Conservation (phyloP, 306 rosid genomes). For the Arachis stenosperma region DNA sequence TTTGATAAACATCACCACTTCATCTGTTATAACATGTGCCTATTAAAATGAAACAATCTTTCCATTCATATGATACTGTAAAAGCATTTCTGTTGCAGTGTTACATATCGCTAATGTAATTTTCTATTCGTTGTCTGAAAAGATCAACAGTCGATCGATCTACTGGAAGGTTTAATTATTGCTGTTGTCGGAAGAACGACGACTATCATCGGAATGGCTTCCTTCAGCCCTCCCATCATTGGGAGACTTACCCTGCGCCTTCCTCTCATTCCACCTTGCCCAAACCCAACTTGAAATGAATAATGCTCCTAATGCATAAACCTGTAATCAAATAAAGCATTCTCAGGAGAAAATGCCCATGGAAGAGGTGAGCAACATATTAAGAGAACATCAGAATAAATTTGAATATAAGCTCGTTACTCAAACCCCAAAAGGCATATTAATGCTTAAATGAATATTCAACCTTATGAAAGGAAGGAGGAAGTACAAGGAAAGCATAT, state of each 20-base stretch:
- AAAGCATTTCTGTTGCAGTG: conserved; percentile 16
- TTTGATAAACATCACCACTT: not conserved
- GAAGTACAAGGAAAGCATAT: conserved; percentile 4
- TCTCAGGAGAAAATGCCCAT: not conserved
- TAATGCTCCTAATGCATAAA: conserved; percentile 73
- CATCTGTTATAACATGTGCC: conserved; percentile 20
- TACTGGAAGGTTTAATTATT: not conserved
- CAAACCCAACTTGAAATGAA: conserved; percentile 71
- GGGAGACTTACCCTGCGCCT: conserved; percentile 50
- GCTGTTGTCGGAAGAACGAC: conserved; percentile 25
- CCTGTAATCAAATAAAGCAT: conserved; percentile 50
- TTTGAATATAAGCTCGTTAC: not conserved
- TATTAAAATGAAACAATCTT: conserved; percentile 27
- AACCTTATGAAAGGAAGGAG: conserved; percentile 2
- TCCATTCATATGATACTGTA: conserved; percentile 16
- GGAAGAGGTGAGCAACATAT: not conserved
- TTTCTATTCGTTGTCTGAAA: conserved; percentile 39
- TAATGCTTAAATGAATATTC: conserved; percentile 5
- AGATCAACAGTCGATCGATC: not conserved
- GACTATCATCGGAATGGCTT: conserved; percentile 43
- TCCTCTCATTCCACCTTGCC: conserved; percentile 92
- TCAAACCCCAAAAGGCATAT: not conserved
- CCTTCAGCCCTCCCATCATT: conserved; percentile 48
- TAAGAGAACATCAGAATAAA: not conserved
- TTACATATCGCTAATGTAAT: conserved; percentile 23